phyloP scores from a whole-genome alignment of 2,329 filamentous ascomycete species.

The Trichoderma asperellum region DNA sequence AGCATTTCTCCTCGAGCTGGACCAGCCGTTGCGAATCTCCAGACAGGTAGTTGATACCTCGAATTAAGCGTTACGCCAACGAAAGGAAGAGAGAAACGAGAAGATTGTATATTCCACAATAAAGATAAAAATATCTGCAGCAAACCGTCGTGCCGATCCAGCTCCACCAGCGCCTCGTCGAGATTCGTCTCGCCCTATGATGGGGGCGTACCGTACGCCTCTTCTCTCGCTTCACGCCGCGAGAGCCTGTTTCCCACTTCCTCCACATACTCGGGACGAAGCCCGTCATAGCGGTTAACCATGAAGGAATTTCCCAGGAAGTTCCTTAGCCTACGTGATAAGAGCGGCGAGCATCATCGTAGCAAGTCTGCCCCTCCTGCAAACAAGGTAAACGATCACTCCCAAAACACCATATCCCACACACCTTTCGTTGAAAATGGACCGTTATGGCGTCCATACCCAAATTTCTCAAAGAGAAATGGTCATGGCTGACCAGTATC shows the following conservation, averaged over 20 bases:
- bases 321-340: slow-evolving; percentile 73
- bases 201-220: slow-evolving; percentile 31
- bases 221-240: slow-evolving; percentile 41
- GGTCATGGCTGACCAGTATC: slow-evolving; percentile 28
- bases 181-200: slow-evolving; percentile 29
- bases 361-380: slow-evolving; percentile 60
- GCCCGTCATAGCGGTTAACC: slow-evolving; percentile 34
- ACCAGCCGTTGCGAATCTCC: not conserved
- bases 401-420: not conserved
- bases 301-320: slow-evolving; percentile 65
- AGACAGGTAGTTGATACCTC: not conserved
- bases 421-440: not conserved
- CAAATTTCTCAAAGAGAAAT: not conserved
- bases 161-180: slow-evolving; percentile 18
- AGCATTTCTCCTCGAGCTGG: slow-evolving; percentile 6
- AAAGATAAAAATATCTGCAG: not conserved
- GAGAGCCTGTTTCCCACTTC: slow-evolving; percentile 34
- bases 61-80: not conserved
- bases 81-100: not conserved
- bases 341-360: slow-evolving; percentile 57
- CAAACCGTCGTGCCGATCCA: not conserved
- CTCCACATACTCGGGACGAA: slow-evolving; percentile 10
- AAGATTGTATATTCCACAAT: not conserved
- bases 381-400: slow-evolving; percentile 35
- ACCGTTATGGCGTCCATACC: not conserved